phyloP scores from a whole-genome alignment of 1,284 basidiomycete species.

The Rhodotorula sp. region DNA sequence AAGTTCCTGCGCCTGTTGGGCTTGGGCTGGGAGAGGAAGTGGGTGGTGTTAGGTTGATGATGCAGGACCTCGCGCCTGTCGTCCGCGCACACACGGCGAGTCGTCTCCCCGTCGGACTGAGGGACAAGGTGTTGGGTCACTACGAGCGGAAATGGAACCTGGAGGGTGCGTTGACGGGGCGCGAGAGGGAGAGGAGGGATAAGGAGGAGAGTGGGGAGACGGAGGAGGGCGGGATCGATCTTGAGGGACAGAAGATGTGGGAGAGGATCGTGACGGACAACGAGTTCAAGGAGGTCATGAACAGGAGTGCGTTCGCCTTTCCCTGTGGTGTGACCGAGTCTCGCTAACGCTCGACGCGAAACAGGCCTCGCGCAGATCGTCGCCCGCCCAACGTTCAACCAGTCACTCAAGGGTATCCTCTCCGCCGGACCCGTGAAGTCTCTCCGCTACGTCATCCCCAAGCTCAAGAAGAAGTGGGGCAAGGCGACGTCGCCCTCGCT shows the following conservation, averaged over 20 bases:
- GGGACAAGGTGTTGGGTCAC: constrained; percentile 59
- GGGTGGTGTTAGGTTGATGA: constrained; percentile 29
- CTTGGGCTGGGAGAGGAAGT: constrained; percentile 8
- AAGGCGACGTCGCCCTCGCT: background rate
- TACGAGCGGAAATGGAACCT: constrained; percentile 50
- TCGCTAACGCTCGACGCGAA: background rate
- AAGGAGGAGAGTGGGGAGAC: constrained; percentile 47
- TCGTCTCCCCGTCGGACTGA: constrained; percentile 69
- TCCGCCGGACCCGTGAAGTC: constrained; percentile 80
- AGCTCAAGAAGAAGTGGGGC: constrained; percentile 62
- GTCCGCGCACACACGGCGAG: constrained; percentile 68
- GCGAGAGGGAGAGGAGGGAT: constrained; percentile 41
- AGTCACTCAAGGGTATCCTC: constrained; percentile 79
- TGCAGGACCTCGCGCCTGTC: constrained; percentile 66
- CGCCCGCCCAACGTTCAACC: constrained; percentile 73
- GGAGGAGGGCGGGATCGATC: constrained; percentile 42
- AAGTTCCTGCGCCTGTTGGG: constrained; percentile 1
- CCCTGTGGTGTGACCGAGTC: background rate
- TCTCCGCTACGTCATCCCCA: constrained; percentile 70
- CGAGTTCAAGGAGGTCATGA: constrained; percentile 59
- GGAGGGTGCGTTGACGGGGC: constrained; percentile 26
- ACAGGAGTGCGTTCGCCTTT: constrained; percentile 56
- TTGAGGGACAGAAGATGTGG: constrained; percentile 74
- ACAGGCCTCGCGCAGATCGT: constrained; percentile 61
- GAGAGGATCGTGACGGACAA: constrained; percentile 64